Base-by-base conservation (phyloP, 2,329 filamentous ascomycete species). In the Stemphylium vesicarium region DNA sequence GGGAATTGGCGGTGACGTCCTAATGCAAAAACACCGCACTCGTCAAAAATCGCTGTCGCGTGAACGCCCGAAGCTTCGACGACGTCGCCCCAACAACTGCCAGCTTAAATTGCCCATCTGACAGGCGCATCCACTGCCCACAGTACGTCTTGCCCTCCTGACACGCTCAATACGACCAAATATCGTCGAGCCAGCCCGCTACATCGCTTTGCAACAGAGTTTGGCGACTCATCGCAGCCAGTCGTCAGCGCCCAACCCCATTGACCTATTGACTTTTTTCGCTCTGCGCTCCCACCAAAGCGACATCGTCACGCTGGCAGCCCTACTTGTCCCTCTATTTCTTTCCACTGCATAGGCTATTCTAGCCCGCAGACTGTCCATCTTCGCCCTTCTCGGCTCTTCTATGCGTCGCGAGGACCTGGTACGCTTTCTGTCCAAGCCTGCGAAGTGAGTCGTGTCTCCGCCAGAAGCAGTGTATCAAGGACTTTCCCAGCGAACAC, bases 341-440 rank as follows among this genome's bases (percentile, higher is more conserved):
- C 50, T 39, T 41, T 39, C 45, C 50, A 64, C 71, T 74, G 73
- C 71, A 43, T 73, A 73, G 73, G 73, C 72, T 72, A 55, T 65
- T 46, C 63, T 55, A 71, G 72, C 72, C 74, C 65, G 72, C 72
- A 75, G 72, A 67, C 64, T 53, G 49, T 45, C 53, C 56, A 50
- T 46, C 62, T 52, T 48, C 62, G 49, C 51, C 59, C 60, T 38
- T 44, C 50, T 56, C 57, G 69, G 60, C 60, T 65, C 63, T 77
- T 91, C 87, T 88, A 96, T 96, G 92, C 93, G 87, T 89, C 88
- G 85, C 78, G 90, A 88, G 81, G 91, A 96, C 80, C 87, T 96
- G 74, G 86, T 96, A 76, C 90, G 92, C 81, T 95, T 96, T 82
- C 87, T 96, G 71, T 96, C 91, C 76, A 95, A 95, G 84, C 92